These are phyloP conservation scores for Agapanthus africanus DNA, from an alignment of 106 monocot species.

Conservation along the genomic window DNA sequence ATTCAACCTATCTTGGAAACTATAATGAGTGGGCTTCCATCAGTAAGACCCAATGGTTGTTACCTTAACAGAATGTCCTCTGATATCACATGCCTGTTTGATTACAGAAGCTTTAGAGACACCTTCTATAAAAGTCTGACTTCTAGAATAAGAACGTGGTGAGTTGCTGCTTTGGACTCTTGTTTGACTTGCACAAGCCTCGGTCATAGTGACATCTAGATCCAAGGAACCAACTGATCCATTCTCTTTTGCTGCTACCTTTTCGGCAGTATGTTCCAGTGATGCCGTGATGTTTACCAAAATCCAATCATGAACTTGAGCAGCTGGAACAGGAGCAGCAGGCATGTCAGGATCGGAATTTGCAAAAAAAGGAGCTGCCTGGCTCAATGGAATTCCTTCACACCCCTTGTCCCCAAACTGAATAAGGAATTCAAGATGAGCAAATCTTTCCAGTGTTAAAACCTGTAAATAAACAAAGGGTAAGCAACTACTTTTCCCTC, in stretches of 20 bases:
- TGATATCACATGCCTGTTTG: conserved; percentile 57
- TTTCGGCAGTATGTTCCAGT: conserved; percentile 67
- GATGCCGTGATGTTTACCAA: conserved; percentile 49
- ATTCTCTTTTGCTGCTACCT: conserved; percentile 48
- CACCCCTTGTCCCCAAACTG: conserved; percentile 44
- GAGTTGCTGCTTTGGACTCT: conserved; percentile 34
- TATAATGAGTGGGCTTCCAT: no score
- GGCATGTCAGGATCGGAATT: conserved; percentile 90
- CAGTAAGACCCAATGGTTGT: no score
- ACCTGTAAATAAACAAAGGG: conserved; percentile 36
- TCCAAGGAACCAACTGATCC: conserved; percentile 36
- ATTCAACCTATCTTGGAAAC: no score
- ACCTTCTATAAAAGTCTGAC: conserved; percentile 83
- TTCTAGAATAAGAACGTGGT: conserved; percentile 38
- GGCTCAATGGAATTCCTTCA: conserved; percentile 59
- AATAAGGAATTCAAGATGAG: conserved; percentile 75
- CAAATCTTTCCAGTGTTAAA: conserved; percentile 68
- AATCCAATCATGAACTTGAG: conserved; percentile 81
- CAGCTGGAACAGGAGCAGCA: conserved; percentile 57
- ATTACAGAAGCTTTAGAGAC: conserved; percentile 82
- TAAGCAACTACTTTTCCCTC: background rate
- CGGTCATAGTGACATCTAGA: conserved; percentile 63
- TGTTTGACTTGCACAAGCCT: conserved; percentile 34
- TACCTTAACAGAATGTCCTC: conserved; percentile 82
- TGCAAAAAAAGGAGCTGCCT: conserved; percentile 77